phyloP scores from a whole-genome alignment of 805 yeast species.

The Yarrowia phangngaensis region DNA sequence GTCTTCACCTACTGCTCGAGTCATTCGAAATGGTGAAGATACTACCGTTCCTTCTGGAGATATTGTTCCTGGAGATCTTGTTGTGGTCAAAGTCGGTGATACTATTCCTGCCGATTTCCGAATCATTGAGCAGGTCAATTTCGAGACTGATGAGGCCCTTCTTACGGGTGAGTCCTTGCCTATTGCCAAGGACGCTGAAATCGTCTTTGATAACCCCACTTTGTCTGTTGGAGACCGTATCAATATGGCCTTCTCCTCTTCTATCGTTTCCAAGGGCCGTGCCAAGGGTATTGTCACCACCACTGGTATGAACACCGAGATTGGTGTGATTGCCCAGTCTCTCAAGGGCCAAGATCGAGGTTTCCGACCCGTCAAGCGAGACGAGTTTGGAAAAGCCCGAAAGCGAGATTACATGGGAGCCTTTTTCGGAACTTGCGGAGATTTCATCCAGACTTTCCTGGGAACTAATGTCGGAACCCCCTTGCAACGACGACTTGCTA shows the following conservation, averaged over 20 bases:
- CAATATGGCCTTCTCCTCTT: slow-evolving; percentile 67
- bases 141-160: slow-evolving; percentile 68
- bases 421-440: slow-evolving; percentile 47
- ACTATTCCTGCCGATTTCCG: slow-evolving; percentile 73
- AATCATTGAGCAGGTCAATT: slow-evolving; percentile 53
- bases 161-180: slow-evolving; percentile 66
- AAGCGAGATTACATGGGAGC: slow-evolving; percentile 44
- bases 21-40: slow-evolving; percentile 57
- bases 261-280: slow-evolving; percentile 69
- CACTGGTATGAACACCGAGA: slow-evolving; percentile 68
- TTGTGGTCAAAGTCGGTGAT: slow-evolving; percentile 62
- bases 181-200: slow-evolving; percentile 51
- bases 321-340: slow-evolving; percentile 67
- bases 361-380: slow-evolving; percentile 44
- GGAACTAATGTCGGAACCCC: slow-evolving; percentile 86
- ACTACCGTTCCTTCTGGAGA: slow-evolving; percentile 56
- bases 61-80: slow-evolving; percentile 72
- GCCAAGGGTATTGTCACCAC: slow-evolving; percentile 63
- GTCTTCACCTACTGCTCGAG: slow-evolving; percentile 67
- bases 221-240: slow-evolving; percentile 67
- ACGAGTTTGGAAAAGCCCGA: slow-evolving; percentile 44
- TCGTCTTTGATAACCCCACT: slow-evolving; percentile 41
- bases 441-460: slow-evolving; percentile 61
- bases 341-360: slow-evolving; percentile 46
- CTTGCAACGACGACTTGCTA: slow-evolving; percentile 66